Evolutionary conservation across 2,329 filamentous ascomycete species (phyloP), one percentile per base, ranked within the genome.

Genomic region (Ambrosiella beaveri): DNA sequence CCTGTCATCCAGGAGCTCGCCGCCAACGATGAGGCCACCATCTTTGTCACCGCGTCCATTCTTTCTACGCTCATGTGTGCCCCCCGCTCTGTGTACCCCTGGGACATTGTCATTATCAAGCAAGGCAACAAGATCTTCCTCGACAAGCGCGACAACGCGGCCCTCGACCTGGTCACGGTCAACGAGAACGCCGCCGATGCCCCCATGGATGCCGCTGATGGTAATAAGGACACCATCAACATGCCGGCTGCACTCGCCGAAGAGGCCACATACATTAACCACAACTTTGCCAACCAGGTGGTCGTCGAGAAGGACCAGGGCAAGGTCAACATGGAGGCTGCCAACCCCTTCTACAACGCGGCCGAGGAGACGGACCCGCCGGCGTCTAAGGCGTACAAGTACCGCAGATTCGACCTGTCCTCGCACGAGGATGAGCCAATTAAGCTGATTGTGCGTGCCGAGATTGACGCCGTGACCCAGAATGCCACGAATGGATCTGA

Each of bases 31-130:
- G 90, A 96, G 74, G 93, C 90, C 52, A 93, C 88, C 65, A 91
- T 98, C 67, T 98, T 97, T 68, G 89, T 93, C 63, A 96, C 93
- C 50, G 90, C 96, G 71, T 95, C 85, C 73, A 90, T 98, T 66
- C 81, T 98, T 61, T 97, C 91, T 64, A 97, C 96, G 89, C 84
- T 98, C 66, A 98, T 98, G 93, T 98, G 93, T 74, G 84, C 93
- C 56, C 87, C 93, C 61, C 88, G 94, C 67, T 95, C 88, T 59
- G 88, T 98, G 63, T 97, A 97, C 77, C 90, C 90, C 49, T 98
- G 93, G 93, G 93, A 98, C 72, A 84, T 98, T 66, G 85, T 98
- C 68, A 94, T 98, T 67, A 77, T 88, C 62, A 84, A 87, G 71
- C 88, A 94, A 71, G 88, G 86, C 71, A 87, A 90, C 81, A 96